Evolutionary conservation across 2,329 filamentous ascomycete species (phyloP).

Genomic region (Ceratocystis papillata): DNA sequence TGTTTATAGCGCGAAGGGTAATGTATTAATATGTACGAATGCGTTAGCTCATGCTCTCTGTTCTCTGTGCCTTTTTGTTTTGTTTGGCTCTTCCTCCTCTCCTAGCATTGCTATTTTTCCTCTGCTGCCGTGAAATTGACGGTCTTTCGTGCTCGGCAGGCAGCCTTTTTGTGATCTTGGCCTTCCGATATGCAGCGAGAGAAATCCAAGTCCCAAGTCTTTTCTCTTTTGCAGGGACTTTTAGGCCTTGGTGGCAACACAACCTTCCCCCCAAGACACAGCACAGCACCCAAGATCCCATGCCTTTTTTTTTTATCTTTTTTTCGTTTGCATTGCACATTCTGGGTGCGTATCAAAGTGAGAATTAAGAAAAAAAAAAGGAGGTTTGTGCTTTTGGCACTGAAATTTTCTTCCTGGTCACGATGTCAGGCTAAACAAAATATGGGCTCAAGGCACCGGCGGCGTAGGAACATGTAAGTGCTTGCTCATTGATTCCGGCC

Average conservation of each 20-base stretch:
- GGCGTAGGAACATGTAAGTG: not conserved
- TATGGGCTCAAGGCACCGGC: not conserved
- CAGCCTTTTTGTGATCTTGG: not conserved
- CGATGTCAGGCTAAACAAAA: not conserved
- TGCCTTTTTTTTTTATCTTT: not conserved
- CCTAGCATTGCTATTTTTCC: not conserved
- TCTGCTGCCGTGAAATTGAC: not conserved
- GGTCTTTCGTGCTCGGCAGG: not conserved
- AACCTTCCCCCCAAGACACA: too few relatives aligned
- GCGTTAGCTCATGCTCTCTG: not conserved
- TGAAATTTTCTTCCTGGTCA: not conserved
- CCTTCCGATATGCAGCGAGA: not conserved
- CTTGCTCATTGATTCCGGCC: not conserved
- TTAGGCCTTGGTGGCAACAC: slow-evolving; percentile 1
- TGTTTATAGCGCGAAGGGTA: not conserved
- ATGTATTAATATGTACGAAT: not conserved
- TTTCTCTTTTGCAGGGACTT: slow-evolving; percentile 1
- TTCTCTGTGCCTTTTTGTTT: not conserved
- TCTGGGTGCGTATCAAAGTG: not conserved
- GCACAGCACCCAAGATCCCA: not conserved
- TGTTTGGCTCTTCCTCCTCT: too few relatives aligned
- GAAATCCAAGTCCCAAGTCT: not conserved
- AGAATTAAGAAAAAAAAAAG: not conserved
- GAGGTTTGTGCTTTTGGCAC: not conserved
- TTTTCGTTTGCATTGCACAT: not conserved